phyloP scores from a whole-genome alignment of 345 rosid species.

The Camelina hispida region DNA sequence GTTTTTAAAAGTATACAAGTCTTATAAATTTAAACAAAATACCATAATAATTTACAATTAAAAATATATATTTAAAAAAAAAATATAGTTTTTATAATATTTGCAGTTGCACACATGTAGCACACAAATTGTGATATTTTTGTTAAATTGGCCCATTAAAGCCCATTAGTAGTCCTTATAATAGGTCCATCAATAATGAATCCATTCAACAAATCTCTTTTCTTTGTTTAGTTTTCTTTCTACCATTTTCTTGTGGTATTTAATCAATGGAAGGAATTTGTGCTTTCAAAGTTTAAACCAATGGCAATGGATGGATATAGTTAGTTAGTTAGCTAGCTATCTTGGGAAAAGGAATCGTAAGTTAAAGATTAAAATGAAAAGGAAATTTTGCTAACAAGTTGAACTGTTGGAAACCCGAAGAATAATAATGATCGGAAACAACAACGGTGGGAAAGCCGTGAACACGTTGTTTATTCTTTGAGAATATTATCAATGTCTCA shows the following conservation, averaged over 20 bases:
- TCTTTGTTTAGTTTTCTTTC: not conserved
- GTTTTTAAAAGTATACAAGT: too few species aligned
- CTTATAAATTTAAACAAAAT: too few species aligned
- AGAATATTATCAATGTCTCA: constrained; percentile 46
- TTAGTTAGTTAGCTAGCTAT: too few species aligned
- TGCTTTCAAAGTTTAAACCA: not conserved
- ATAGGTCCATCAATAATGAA: constrained; percentile 10
- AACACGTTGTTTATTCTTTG: constrained; percentile 40
- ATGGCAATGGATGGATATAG: not conserved
- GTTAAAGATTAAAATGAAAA: constrained; percentile 19
- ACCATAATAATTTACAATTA: too few species aligned
- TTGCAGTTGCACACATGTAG: too few species aligned
- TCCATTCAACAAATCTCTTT: not conserved
- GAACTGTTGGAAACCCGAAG: constrained; percentile 18
- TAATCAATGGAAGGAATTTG: constrained; percentile 35
- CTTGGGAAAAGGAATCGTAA: not conserved
- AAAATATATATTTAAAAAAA: too few species aligned
- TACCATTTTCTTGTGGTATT: constrained; percentile 6
- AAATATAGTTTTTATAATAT: too few species aligned
- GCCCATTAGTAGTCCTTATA: not conserved
- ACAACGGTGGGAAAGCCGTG: constrained; percentile 46
- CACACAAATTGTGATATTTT: too few species aligned
- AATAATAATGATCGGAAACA: constrained; percentile 21
- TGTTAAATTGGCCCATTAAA: not conserved
- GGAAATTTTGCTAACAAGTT: constrained; percentile 3